These are phyloP conservation scores for Petasospora rhodanensis DNA, from an alignment of 1,139 yeast species.

Conservation along the genomic window DNA sequence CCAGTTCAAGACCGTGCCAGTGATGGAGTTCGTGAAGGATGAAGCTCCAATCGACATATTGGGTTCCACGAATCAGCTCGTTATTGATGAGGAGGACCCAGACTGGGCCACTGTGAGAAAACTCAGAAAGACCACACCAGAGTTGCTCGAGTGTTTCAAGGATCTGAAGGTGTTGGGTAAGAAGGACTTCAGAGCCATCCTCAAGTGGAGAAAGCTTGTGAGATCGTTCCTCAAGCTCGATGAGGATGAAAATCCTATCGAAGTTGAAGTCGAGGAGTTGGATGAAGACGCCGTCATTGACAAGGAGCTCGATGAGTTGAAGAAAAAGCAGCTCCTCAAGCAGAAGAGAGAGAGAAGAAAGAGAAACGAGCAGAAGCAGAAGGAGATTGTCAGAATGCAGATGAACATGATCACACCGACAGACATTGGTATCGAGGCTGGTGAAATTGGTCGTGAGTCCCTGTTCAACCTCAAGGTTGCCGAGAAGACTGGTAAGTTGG, in stretches of 20 bases:
- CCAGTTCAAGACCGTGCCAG: slow-evolving; percentile 66
- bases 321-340: slow-evolving; percentile 65
- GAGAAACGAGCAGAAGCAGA: slow-evolving; percentile 78
- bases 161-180: slow-evolving; percentile 93
- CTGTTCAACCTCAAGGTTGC: slow-evolving; percentile 80
- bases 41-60: slow-evolving; percentile 83
- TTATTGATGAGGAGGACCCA: slow-evolving; percentile 54
- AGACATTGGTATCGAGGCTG: slow-evolving; percentile 93
- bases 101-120: slow-evolving; percentile 71
- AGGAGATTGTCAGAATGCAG: slow-evolving; percentile 87
- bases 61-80: slow-evolving; percentile 65
- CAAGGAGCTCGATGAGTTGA: slow-evolving; percentile 70
- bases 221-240: slow-evolving; percentile 75
- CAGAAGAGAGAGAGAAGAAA: slow-evolving; percentile 76
- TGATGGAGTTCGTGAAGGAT: slow-evolving; percentile 73
- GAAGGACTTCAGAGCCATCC: slow-evolving; percentile 79
- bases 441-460: slow-evolving; percentile 73
- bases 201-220: slow-evolving; percentile 86
- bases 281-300: slow-evolving; percentile 90
- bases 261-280: slow-evolving; percentile 60
- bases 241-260: slow-evolving; percentile 37
- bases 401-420: slow-evolving; percentile 93
- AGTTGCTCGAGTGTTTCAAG: slow-evolving; percentile 74
- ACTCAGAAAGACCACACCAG: slow-evolving; percentile 71
- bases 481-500: slow-evolving; percentile 77